Conservation (phyloP, 2,329 filamentous ascomycete genomes). For the Aspergillus fructus region DNA sequence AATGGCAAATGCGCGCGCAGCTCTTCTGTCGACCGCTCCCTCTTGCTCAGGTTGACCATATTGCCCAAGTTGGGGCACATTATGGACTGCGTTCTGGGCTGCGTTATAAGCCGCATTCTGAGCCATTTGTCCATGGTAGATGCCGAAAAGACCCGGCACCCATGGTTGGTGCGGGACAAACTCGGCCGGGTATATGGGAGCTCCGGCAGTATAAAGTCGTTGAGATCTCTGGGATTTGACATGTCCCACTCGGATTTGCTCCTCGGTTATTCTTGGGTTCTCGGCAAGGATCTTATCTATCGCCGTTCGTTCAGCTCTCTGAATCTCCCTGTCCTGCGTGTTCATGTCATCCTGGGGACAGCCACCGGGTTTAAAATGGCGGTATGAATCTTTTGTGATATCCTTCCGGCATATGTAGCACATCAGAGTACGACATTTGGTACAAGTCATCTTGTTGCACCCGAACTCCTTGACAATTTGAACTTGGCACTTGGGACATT, state of each 20-base stretch:
- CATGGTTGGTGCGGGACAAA: too few species aligned
- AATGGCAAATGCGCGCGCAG: neutral
- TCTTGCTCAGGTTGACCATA: neutral
- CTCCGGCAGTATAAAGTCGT: neutral
- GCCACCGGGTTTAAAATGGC: constrained; percentile 65
- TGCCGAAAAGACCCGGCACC: neutral
- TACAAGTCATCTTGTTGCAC: constrained; percentile 82
- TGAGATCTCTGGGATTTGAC: neutral
- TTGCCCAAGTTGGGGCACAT: neutral
- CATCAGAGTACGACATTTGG: constrained; percentile 55
- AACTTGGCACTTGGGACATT: constrained; percentile 65
- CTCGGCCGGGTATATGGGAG: neutral
- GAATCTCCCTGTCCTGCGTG: constrained; percentile 23
- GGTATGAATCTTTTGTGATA: constrained; percentile 59
- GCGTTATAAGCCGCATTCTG: neutral
- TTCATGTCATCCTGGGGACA: constrained; percentile 15
- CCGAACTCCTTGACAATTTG: constrained; percentile 76
- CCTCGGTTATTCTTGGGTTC: constrained; percentile 22
- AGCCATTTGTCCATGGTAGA: neutral
- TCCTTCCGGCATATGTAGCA: constrained; percentile 64
- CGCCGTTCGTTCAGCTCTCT: constrained; percentile 28
- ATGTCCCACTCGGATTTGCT: constrained; percentile 19
- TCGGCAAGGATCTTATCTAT: constrained; percentile 28
- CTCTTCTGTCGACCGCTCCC: neutral
- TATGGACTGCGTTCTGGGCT: neutral